Conservation (phyloP, 2,329 filamentous ascomycete genomes). For the Trichoderma sp. region DNA sequence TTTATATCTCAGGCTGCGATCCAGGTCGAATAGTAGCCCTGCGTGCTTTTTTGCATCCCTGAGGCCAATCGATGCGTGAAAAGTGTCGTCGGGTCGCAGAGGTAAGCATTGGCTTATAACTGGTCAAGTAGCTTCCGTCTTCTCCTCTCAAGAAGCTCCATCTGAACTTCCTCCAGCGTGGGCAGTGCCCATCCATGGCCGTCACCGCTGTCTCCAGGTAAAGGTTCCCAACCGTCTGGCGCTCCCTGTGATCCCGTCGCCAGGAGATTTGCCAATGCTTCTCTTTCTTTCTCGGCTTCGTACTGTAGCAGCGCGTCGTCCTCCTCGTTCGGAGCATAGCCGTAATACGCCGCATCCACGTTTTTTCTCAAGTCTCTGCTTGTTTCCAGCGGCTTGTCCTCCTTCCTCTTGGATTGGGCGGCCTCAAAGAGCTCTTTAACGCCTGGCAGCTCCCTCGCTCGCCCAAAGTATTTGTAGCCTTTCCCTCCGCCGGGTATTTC, state of each 20-base stretch:
- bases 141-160: conserved; percentile 85
- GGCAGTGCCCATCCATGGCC: conserved; percentile 82
- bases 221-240: conserved; percentile 74
- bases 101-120: conserved; percentile 46
- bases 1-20: too few species aligned
- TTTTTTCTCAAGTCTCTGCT: conserved; percentile 70
- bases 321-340: conserved; percentile 90
- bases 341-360: conserved; percentile 94
- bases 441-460: conserved; percentile 85
- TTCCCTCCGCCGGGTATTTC: conserved; percentile 77
- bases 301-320: conserved; percentile 78
- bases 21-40: not conserved
- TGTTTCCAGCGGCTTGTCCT: conserved; percentile 65
- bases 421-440: conserved; percentile 96
- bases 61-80: not conserved
- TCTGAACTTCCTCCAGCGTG: conserved; percentile 87
- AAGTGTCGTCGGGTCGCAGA: not conserved
- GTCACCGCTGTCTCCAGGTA: conserved; percentile 86
- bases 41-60: not conserved
- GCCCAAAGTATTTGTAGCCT: conserved; percentile 92
- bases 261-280: conserved; percentile 71
- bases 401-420: conserved; percentile 60
- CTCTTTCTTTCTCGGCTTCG: conserved; percentile 79
- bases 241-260: conserved; percentile 56
- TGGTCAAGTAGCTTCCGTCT: conserved; percentile 83